Evolutionary conservation across 306 rosid species (phyloP).

Genomic region (Lathyrus sativus): DNA sequence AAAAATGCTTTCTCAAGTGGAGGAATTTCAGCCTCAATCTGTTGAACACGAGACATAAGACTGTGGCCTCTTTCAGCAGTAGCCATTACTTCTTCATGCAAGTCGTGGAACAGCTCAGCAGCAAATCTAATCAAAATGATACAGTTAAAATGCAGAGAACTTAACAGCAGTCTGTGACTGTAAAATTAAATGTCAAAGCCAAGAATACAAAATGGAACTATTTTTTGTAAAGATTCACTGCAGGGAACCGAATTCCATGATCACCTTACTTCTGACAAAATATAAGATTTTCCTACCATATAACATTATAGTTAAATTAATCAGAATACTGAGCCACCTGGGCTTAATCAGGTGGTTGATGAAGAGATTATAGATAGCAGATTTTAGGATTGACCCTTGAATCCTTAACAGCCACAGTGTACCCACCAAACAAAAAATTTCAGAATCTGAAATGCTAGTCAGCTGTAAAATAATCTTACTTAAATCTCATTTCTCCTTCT

Average conservation of each 20-base stretch:
- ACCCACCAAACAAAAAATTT: conserved; percentile 23
- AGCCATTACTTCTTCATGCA: conserved; percentile 94
- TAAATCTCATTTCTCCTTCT: conserved; percentile 4
- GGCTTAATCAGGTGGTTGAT: conserved; percentile 23
- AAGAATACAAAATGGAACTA: conserved; percentile 3
- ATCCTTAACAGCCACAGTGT: conserved; percentile 8
- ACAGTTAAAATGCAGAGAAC: conserved; percentile 34
- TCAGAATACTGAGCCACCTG: conserved; percentile 6
- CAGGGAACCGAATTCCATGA: conserved; percentile 5
- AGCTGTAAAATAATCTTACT: neutral
- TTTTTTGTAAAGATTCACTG: neutral
- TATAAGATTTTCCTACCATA: conserved; percentile 5
- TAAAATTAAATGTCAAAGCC: conserved; percentile 10
- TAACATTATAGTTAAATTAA: conserved; percentile 22
- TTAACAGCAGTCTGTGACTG: neutral
- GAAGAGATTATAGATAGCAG: conserved; percentile 13
- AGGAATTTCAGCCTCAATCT: conserved; percentile 96
- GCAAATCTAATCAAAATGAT: conserved; percentile 70
- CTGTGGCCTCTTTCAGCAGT: conserved; percentile 87
- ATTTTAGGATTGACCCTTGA: conserved; percentile 18
- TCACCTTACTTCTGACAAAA: conserved; percentile 7
- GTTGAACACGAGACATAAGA: conserved; percentile 84
- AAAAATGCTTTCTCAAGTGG: conserved; percentile 76
- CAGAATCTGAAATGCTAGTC: conserved; percentile 13
- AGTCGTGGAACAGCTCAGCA: conserved; percentile 88